phyloP scores from a whole-genome alignment of 805 yeast species.

The Barnettozyma botsteinii region DNA sequence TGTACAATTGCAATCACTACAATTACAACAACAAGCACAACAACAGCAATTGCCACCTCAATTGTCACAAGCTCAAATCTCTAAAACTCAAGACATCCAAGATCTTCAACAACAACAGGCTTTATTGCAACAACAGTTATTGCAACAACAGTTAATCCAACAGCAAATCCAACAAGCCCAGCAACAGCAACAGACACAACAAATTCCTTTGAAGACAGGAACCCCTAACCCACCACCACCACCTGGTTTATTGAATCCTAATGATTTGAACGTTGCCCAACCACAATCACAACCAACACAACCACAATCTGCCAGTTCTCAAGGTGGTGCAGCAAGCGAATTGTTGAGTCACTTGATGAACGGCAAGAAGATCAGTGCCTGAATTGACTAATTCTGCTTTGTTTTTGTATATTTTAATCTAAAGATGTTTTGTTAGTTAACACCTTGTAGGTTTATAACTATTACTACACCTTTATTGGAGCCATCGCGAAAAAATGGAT shows the following conservation, averaged over 20 bases:
- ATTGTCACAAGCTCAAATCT: slow-evolving; percentile 28
- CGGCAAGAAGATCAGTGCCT: slow-evolving; percentile 50
- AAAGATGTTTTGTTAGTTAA: neutral
- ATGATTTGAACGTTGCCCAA: slow-evolving; percentile 13
- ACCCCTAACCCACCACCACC: slow-evolving; percentile 51
- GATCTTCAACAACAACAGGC: slow-evolving; percentile 20
- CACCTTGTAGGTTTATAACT: neutral
- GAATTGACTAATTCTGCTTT: neutral
- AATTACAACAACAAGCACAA: slow-evolving; percentile 25
- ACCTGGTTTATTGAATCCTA: slow-evolving; percentile 52
- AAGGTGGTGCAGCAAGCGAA: slow-evolving; percentile 61
- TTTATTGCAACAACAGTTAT: slow-evolving; percentile 24
- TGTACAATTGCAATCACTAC: slow-evolving; percentile 25
- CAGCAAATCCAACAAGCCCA: slow-evolving; percentile 16
- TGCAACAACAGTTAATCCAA: slow-evolving; percentile 26
- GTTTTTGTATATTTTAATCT: neutral
- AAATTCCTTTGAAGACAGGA: slow-evolving; percentile 1
- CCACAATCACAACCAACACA: slow-evolving; percentile 14
- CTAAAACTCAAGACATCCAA: slow-evolving; percentile 20
- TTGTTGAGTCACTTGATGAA: slow-evolving; percentile 79
- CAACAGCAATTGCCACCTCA: slow-evolving; percentile 30
- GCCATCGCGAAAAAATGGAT: no score
- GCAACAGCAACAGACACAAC: slow-evolving; percentile 2
- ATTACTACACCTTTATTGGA: no score
- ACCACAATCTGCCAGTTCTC: slow-evolving; percentile 2